Evolutionary conservation across 306 rosid genomes (phyloP), one percentile per base, ranked within the genome.

Genomic region (Gynostemma pentaphyllum): DNA sequence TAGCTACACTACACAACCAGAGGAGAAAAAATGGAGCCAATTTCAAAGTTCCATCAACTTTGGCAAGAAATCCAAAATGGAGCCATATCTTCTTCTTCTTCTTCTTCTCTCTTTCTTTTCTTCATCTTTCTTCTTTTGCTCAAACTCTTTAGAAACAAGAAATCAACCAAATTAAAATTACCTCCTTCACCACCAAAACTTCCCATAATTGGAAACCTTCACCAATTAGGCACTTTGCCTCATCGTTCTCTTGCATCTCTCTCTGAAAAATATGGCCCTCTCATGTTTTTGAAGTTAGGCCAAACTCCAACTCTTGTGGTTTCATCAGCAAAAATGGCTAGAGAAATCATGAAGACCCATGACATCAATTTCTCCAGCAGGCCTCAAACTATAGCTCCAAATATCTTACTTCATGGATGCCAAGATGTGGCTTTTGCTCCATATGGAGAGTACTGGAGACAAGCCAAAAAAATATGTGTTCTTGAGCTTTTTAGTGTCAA

Each of bases 301-400:
- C 37, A 14, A 6, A 27, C 21, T 2, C 66, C 40, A 11, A 23
- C 68, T 8, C 57, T 71, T 1, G 64, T 76, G 11, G 68, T 67
- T 12, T 76, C 80, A 4, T 75, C 78, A 13, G 57, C 65, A 16
- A 59, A 66, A 6, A 60, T 75, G 68, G 40, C 73, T 2, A 69
- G n/a, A 59, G 68, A 75, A 41, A 18, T 75, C 0, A 47, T 68
- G 37, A 69, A 72, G 56, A 44, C 53, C 4, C 75, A 69, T 16
- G 80, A 79, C 4, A 3, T 24, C 15, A n/a, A 21, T 2, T 68
- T 66, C 70, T 72, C 65, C 0, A 49, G 53, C 45, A 19, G 71
- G 36, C 40, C 68, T 0, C 5, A 26, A 53, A n/a, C 30, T 11
- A 69, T 65, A 0, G 57, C 68, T 0, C 19, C 73, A 3, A 16